Percentiles rank a stretch among this genome's conserved stretches.
These are phyloP conservation scores for Pyrenula massariospora DNA, from an alignment of 495 filamentous ascomycete genomes.

Conservation along the genomic window DNA sequence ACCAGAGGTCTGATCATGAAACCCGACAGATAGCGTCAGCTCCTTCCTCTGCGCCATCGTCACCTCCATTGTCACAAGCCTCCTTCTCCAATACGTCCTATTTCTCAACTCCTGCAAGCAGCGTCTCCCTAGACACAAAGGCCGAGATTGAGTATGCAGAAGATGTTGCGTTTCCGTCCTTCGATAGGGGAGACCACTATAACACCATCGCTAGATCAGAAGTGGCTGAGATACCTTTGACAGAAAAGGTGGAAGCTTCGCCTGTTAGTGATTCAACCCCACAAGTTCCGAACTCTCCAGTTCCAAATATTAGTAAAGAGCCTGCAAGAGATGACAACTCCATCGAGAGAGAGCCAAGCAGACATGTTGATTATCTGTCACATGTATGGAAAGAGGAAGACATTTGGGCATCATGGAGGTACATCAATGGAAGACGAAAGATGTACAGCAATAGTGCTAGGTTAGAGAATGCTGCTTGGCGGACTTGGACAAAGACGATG, in stretches of 20 bases:
- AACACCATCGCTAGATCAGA: slow-evolving; percentile 6
- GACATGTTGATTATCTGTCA: slow-evolving; percentile 93
- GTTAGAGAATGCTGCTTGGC: slow-evolving; percentile 94
- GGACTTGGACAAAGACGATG: slow-evolving; percentile 92
- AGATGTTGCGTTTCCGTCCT: slow-evolving; percentile 44
- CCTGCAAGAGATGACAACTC: slow-evolving; percentile 60
- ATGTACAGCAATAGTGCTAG: slow-evolving; percentile 71
- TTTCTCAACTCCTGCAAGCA: slow-evolving; percentile 51
- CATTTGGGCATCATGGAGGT: slow-evolving; percentile 95
- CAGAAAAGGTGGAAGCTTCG: slow-evolving; percentile 4
- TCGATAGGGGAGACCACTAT: slow-evolving; percentile 29
- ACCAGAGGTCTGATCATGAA: slow-evolving; percentile 21
- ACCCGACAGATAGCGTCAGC: slow-evolving; percentile 16
- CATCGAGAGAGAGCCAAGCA: slow-evolving; percentile 63
- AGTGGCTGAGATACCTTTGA: slow-evolving; percentile 1
- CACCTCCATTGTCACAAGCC: slow-evolving; percentile 22
- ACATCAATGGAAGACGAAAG: slow-evolving; percentile 66
- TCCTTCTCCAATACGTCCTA: slow-evolving; percentile 18
- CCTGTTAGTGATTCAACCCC: not conserved
- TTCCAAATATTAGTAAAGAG: slow-evolving; percentile 30
- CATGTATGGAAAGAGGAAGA: slow-evolving; percentile 95
- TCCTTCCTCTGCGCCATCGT: slow-evolving; percentile 26
- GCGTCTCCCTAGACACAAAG: slow-evolving; percentile 45
- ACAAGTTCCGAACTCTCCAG: slow-evolving; percentile 9
- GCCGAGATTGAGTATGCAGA: slow-evolving; percentile 40